A percentile compares a stretch with the other conserved stretches of the same genome.
These are phyloP conservation scores for Lojkania enalia DNA, from an alignment of 2,329 filamentous ascomycete genomes.

Conservation along the genomic window DNA sequence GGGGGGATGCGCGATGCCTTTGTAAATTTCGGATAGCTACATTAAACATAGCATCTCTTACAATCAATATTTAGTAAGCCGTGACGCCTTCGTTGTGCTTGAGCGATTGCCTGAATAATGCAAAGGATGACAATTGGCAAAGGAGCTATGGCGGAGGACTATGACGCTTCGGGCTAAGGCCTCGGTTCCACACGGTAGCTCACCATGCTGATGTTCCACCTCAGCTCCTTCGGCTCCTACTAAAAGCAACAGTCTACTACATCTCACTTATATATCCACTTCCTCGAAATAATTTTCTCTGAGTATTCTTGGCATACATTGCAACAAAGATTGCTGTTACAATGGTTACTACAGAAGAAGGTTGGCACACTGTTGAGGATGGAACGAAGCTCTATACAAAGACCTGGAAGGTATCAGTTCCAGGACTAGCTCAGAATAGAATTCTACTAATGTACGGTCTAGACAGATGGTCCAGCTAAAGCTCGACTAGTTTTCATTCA, in stretches of 20 bases:
- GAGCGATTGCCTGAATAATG: neutral
- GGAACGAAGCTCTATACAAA: slow-evolving; percentile 62
- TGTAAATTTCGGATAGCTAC: no score
- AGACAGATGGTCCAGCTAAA: slow-evolving; percentile 61
- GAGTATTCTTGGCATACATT: no score
- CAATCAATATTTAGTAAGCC: no score
- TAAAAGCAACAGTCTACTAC: neutral
- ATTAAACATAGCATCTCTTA: no score
- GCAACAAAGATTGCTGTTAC: neutral
- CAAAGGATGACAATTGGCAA: neutral
- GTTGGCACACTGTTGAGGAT: slow-evolving; percentile 56
- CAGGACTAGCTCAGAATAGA: slow-evolving; percentile 29
- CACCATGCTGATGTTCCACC: neutral
- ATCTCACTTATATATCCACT: no score
- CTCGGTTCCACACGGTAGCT: neutral
- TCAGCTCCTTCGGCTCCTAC: neutral
- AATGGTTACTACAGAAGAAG: slow-evolving; percentile 53
- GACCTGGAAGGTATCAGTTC: slow-evolving; percentile 57
- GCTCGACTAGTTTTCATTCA: slow-evolving; percentile 83
- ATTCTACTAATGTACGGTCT: slow-evolving; percentile 12
- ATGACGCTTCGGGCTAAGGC: neutral
- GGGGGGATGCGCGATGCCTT: no score
- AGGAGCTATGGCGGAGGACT: neutral
- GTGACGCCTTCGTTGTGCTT: no score
- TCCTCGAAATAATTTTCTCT: no score